Base-by-base conservation (phyloP, 305 asterid genomes). In the Coffea humblotiana region DNA sequence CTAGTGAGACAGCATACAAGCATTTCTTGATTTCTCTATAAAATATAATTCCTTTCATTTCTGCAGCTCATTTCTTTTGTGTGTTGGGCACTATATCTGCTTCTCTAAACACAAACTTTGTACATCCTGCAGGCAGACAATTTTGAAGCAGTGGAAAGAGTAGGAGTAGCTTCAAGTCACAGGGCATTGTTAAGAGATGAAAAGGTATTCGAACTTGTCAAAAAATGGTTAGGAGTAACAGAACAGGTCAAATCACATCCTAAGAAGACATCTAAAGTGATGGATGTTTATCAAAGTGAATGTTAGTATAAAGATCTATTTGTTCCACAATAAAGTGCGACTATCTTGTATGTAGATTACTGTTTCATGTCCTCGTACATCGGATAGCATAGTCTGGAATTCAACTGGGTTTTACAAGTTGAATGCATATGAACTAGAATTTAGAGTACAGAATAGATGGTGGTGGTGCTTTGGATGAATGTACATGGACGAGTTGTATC, bases 61-160 rank as follows among this genome's bases (percentile, higher is more conserved):
- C 9, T 8, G 19, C 19, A 29, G 48, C 67, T 54, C 19, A 7
- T 52, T 29, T 32, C 35, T 51, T 48, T 54, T 27, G 49, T 6
- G 51, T n/a, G 14, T 74, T 74, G 43, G n/a, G 21, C 18, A 21
- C 10, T 32, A 6, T 19, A 14, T 29, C 29, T 51, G 21, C 56
- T 32, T 43, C 23, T 15, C 29, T 27, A 2, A 72, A 32, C 27
- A 18, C 51, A 43, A 51, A 14, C 13, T 67, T 56, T 43, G 8
- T 45, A 47, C 77, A 32, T 70, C 1, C 47, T 78, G 82, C 90
- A 93, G 97, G 97, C 92, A 0, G 97, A 93, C 84, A 74, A 79
- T 49, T 89, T 90, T 56, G 87, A 87, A 15, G 97, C 98, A 2
- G 94, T 84, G 65, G 94, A 89, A 78, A 85, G 96, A 85, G 94